Evolutionary conservation across 1,139 yeast species (phyloP).

Genomic region (Magnusiomyces suaveolens): DNA sequence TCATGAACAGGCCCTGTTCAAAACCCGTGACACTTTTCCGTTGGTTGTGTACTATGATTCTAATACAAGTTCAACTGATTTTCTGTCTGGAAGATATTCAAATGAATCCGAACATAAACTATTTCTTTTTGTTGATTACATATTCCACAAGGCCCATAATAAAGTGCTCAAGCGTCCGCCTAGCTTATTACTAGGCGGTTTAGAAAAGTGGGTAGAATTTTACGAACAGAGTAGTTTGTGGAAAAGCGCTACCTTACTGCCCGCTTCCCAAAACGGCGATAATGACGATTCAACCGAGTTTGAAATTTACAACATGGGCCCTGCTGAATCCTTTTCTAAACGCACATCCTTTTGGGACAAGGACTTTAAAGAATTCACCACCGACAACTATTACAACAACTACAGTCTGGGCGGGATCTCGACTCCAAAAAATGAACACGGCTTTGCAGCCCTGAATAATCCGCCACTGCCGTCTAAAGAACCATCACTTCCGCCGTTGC

Average conservation of each 20-base stretch:
- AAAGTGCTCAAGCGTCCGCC: slow-evolving; percentile 45
- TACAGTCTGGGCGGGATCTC: no score
- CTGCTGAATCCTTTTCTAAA: neutral
- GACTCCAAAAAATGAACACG: no score
- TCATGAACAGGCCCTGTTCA: slow-evolving; percentile 44
- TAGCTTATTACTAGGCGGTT: slow-evolving; percentile 49
- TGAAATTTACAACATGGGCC: neutral
- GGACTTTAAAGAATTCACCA: no score
- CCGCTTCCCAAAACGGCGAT: neutral
- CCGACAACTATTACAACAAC: no score
- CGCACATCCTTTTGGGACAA: neutral
- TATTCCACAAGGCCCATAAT: slow-evolving; percentile 35
- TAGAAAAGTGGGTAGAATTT: slow-evolving; percentile 37
- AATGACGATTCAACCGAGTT: neutral
- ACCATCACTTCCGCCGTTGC: no score
- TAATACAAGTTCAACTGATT: slow-evolving; percentile 18
- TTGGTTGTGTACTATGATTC: slow-evolving; percentile 54
- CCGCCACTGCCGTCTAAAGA: no score
- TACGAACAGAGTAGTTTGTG: slow-evolving; percentile 15
- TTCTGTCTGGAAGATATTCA: slow-evolving; percentile 18
- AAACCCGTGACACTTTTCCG: slow-evolving; percentile 46
- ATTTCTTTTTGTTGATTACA: slow-evolving; percentile 19
- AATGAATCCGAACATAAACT: slow-evolving; percentile 18
- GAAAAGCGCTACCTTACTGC: slow-evolving; percentile 5
- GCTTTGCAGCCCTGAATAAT: no score